Evolutionary conservation across 2,329 filamentous ascomycete genomes (phyloP).

Genomic region (Hawksworthiomyces lignivorus): DNA sequence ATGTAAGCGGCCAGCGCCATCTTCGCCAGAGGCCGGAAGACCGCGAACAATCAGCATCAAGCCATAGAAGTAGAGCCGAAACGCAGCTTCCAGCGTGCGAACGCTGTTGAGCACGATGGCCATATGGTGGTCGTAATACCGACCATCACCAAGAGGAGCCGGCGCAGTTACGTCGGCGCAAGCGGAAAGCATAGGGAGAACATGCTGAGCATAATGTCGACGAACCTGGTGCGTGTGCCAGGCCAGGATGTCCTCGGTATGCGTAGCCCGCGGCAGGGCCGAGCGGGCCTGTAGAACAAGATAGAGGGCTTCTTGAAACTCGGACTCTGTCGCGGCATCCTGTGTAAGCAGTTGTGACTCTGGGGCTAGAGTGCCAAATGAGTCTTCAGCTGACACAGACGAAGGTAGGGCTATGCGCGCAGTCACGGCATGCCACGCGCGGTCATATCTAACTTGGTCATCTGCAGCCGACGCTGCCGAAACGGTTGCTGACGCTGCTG

Average conservation of each 20-base stretch:
- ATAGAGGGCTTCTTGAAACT: constrained; percentile 45
- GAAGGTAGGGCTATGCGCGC: constrained; percentile 47
- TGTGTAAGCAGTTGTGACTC: constrained; percentile 31
- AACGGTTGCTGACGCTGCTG: not conserved
- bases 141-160: not conserved
- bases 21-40: constrained; percentile 25
- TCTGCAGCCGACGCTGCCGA: constrained; percentile 20
- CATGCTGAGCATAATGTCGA: constrained; percentile 52
- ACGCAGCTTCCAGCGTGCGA: constrained; percentile 50
- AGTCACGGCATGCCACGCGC: constrained; percentile 56
- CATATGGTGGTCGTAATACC: constrained; percentile 34
- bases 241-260: constrained; percentile 48
- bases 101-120: constrained; percentile 41
- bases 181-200: constrained; percentile 46
- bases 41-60: constrained; percentile 42
- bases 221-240: constrained; percentile 57
- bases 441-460: constrained; percentile 51
- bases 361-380: constrained; percentile 40
- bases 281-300: constrained; percentile 42
- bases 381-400: constrained; percentile 47
- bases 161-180: constrained; percentile 29
- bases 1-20: not conserved
- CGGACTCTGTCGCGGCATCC: constrained; percentile 27
- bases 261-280: constrained; percentile 39
- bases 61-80: constrained; percentile 50